phyloP scores from a whole-genome alignment of 2,329 filamentous ascomycete genomes.

The Epichloe uncinata region DNA sequence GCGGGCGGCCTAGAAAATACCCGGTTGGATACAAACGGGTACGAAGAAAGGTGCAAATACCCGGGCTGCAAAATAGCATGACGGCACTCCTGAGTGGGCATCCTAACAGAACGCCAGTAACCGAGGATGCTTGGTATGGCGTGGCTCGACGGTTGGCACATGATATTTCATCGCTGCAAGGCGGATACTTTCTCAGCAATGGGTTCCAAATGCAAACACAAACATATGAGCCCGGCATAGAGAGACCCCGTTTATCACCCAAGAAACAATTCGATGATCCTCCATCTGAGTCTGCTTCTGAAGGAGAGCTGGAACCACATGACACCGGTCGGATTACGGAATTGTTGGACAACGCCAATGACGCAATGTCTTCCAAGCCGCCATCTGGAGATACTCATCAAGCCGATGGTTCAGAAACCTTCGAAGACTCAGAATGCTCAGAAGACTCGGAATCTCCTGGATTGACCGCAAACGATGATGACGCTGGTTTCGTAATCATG shows the following conservation, averaged over 20 bases:
- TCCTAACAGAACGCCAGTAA: constrained; percentile 7
- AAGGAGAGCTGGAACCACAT: not conserved
- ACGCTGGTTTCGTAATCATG: constrained; percentile 1
- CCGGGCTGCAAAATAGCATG: constrained; percentile 4
- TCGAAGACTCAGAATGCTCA: not conserved
- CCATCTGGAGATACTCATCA: not conserved
- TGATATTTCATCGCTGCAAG: constrained; percentile 6
- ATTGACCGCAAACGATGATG: not conserved
- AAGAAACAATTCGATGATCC: not conserved
- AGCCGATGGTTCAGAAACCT: not conserved
- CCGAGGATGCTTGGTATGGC: constrained; percentile 8
- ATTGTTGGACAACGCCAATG: not conserved
- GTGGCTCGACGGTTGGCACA: constrained; percentile 6
- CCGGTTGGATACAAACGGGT: constrained; percentile 5
- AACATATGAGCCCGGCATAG: not conserved
- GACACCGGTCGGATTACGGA: constrained; percentile 1
- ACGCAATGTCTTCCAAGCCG: not conserved
- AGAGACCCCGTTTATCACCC: not conserved
- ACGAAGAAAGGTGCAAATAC: constrained; percentile 1
- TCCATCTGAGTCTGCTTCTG: not conserved
- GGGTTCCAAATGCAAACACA: constrained; percentile 3
- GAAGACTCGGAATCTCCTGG: not conserved
- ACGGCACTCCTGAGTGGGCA: constrained; percentile 3
- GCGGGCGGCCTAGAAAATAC: constrained; percentile 11
- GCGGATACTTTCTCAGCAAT: constrained; percentile 3